Conservation (phyloP, 257 asterid genomes). For the Capsicum chinense region DNA sequence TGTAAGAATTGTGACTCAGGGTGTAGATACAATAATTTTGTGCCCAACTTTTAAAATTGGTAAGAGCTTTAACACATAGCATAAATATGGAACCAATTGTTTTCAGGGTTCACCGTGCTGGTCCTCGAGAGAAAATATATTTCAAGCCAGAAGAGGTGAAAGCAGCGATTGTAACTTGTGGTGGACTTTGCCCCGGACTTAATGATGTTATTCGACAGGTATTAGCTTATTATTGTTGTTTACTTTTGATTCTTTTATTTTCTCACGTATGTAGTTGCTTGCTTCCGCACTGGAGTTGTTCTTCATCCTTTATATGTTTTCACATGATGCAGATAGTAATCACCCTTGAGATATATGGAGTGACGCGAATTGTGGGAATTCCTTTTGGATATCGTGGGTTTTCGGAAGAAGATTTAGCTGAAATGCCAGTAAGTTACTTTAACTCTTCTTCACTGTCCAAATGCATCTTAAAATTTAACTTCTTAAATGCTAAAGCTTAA, state of each 20-base stretch:
- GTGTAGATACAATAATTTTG: neutral
- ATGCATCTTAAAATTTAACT: slow-evolving; percentile 20
- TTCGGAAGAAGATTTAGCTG: slow-evolving; percentile 63
- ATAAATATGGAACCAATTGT: neutral
- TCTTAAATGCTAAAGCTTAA: neutral
- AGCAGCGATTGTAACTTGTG: slow-evolving; percentile 95
- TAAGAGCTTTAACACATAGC: neutral
- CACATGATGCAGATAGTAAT: slow-evolving; percentile 70
- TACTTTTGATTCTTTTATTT: slow-evolving; percentile 1
- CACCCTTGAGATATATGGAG: slow-evolving; percentile 92
- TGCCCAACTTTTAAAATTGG: neutral
- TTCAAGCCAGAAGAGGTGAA: slow-evolving; percentile 88
- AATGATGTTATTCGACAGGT: slow-evolving; percentile 95
- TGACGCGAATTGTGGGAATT: slow-evolving; percentile 78
- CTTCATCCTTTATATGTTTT: slow-evolving; percentile 27
- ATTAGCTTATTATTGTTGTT: slow-evolving; percentile 26
- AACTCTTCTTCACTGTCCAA: slow-evolving; percentile 10
- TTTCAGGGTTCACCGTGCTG: slow-evolving; percentile 93
- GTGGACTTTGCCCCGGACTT: slow-evolving; percentile 98
- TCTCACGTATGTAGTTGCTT: neutral
- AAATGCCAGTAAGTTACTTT: slow-evolving; percentile 67
- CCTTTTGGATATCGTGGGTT: slow-evolving; percentile 98
- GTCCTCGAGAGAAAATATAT: slow-evolving; percentile 84
- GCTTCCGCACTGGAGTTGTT: neutral
- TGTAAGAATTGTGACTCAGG: neutral